Base-by-base conservation (phyloP, 768 basidiomycete genomes). In the Xerocomellus intermedius region DNA sequence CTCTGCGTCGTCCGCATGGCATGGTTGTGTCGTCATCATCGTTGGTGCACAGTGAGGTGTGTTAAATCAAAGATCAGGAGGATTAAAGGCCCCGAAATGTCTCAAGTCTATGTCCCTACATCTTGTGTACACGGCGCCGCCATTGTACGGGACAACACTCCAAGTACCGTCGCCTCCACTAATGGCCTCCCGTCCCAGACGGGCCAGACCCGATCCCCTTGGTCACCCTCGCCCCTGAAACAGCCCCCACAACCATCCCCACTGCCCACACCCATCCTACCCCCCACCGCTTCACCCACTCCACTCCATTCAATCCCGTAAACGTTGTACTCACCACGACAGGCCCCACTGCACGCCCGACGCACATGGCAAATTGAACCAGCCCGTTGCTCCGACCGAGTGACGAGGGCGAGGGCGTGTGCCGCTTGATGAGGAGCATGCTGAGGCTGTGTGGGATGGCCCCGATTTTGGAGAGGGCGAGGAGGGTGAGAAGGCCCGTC, bases 381-480 rank as follows among this genome's bases (percentile, higher is more conserved):
- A 87, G 75, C 17, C 83, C 85, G 57, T 86, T 86, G 24, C 52
- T 54, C n/a, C 39, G 38, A 16, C 52, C 46, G 10, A 54, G 52
- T 30, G 46, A 42, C 14, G 53, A 19, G 5, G 17, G 12, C 22
- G 53, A 42, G 9, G 28, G 28, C 2, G 48, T 73, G 44, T 75
- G 67, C 49, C 80, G 74, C 55, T 82, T 84, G 39, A 81, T 76
- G n/a, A 87, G 71, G 37, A 87, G 78, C 76, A 86, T 81, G 62
- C 77, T 83, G 42, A 83, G 69, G 7, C 83, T 86, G 7, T 51
- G 33, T 17, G 59, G 56, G 35, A 64, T 37, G 1, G 41, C 46
- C 0, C 32, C 63, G 4, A 61, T n/a, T 16, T 56, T 64, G 17
- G 77, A 77, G 8, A 79, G 56, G 0, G 67, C 57, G 47, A 86